Base-by-base conservation (phyloP, 257 asterid species). In the Linderniella brevidens region DNA sequence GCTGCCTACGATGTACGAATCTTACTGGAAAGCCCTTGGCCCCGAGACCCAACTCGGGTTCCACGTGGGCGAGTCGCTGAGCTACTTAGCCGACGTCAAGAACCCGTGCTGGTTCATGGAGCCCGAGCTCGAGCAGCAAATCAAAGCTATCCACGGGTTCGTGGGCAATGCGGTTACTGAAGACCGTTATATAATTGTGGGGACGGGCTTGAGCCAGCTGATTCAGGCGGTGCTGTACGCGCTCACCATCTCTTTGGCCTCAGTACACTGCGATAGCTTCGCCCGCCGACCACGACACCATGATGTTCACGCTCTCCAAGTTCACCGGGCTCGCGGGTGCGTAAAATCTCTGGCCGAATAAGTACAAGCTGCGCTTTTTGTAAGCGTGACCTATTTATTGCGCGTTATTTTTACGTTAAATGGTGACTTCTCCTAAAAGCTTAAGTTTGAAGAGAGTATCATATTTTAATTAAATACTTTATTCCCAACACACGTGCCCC, bases 291-390 rank as follows among this genome's bases (percentile, higher is more conserved):
- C 57, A 67, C 29, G 87, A 80, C 46, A 20, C 84, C 13, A 84
- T 84, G 96, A 70, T 88, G 0, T 88, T 88, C 46, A 84, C 96
- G 0, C 66, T 67, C 45, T 88, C 98, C n/a, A 84, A 88, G 64
- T 78, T 84, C 79, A 76, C 87, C 2, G 94, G 98, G 1, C 94
- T 84, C 38, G 96, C 96, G 3, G 94, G 98, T 37, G 76, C 98
- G 40, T 11, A 5, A 12, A 36, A 18, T 35, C 15, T 9, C 11
- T 41, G 46, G 11, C 11, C 3, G 11, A 37, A 6, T 37, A 6
- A 11, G 11, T 37, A 37, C 11, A 11, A 37, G n/a, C n/a, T n/a
- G n/a, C n/a, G n/a, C n/a, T n/a, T n/a, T n/a, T n/a, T n/a, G n/a
- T n/a, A n/a, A n/a, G n/a, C n/a, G n/a, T n/a, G n/a, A n/a, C n/a